Percentiles rank a stretch among this genome's conserved stretches.
These are phyloP conservation scores for Candida silvatica DNA, from an alignment of 805 yeast genomes.

Conservation along the genomic window DNA sequence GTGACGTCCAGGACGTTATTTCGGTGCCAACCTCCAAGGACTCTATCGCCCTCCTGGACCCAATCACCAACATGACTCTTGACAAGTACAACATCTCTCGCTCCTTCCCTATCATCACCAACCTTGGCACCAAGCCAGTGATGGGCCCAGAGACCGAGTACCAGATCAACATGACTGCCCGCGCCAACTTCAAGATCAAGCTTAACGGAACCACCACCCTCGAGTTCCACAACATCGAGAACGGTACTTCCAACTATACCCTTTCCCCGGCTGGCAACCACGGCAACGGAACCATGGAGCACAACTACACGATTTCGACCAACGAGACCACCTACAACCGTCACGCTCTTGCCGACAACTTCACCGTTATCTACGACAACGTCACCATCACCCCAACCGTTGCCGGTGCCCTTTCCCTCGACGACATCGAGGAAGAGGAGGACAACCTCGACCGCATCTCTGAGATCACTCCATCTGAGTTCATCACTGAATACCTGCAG, in stretches of 20 bases:
- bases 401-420: constrained; percentile 1
- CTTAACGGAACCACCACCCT: constrained; percentile 17
- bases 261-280: constrained; percentile 36
- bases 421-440: constrained; percentile 2
- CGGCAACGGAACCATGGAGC: constrained; percentile 32
- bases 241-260: constrained; percentile 36
- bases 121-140: constrained; percentile 9
- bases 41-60: constrained; percentile 19
- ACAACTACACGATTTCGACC: constrained; percentile 23
- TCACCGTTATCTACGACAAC: constrained; percentile 22
- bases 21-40: constrained; percentile 17
- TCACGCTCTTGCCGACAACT: constrained; percentile 24
- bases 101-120: constrained; percentile 24
- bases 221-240: constrained; percentile 25
- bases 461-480: too few relatives aligned
- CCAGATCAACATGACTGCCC: constrained; percentile 22
- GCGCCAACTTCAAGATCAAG: constrained; percentile 7
- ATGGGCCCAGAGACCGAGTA: constrained; percentile 18
- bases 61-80: constrained; percentile 8
- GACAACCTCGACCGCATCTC: too few relatives aligned
- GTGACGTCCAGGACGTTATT: constrained; percentile 28
- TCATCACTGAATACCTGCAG: too few relatives aligned
- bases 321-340: constrained; percentile 18
- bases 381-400: constrained; percentile 6
- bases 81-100: constrained; percentile 12